These are phyloP conservation scores for Corymbia calophylla DNA, from an alignment of 441 rosid species.

Conservation along the genomic window DNA sequence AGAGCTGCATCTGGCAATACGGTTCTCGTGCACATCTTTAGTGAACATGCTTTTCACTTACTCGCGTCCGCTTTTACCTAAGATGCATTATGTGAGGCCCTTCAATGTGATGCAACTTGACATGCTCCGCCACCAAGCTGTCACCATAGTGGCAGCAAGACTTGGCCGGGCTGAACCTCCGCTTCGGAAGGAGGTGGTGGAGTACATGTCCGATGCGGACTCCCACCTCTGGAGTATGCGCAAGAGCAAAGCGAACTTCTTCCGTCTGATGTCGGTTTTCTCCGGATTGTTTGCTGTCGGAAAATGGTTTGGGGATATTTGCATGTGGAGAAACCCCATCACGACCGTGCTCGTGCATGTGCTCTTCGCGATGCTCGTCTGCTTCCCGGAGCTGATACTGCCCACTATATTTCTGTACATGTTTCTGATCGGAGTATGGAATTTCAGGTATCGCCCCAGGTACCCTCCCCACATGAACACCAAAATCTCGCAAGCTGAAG, in stretches of 20 bases:
- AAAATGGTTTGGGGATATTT: slow-evolving; percentile 72
- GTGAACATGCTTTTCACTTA: slow-evolving; percentile 80
- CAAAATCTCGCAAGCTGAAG: slow-evolving; percentile 85
- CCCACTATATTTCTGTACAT: slow-evolving; percentile 89
- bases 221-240: slow-evolving; percentile 96
- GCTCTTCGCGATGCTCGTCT: slow-evolving; percentile 78
- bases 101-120: slow-evolving; percentile 78
- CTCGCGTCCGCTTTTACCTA: slow-evolving; percentile 68
- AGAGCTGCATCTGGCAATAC: slow-evolving; percentile 75
- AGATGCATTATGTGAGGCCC: slow-evolving; percentile 91
- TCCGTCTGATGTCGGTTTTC: slow-evolving; percentile 77
- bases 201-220: slow-evolving; percentile 87
- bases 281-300: slow-evolving; percentile 67
- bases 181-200: slow-evolving; percentile 77
- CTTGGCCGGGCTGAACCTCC: slow-evolving; percentile 94
- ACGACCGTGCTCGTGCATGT: slow-evolving; percentile 87
- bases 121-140: slow-evolving; percentile 87
- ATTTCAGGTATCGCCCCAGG: slow-evolving; percentile 81
- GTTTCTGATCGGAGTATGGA: slow-evolving; percentile 90
- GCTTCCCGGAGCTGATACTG: slow-evolving; percentile 81
- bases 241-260: slow-evolving; percentile 86
- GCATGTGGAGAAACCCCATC: slow-evolving; percentile 81
- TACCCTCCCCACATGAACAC: slow-evolving; percentile 96
- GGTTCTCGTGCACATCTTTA: slow-evolving; percentile 76
- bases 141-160: slow-evolving; percentile 72